These are phyloP conservation scores for Dictyostelium firmibasis DNA, from an alignment of 78 protist genomes.

Conservation along the genomic window DNA sequence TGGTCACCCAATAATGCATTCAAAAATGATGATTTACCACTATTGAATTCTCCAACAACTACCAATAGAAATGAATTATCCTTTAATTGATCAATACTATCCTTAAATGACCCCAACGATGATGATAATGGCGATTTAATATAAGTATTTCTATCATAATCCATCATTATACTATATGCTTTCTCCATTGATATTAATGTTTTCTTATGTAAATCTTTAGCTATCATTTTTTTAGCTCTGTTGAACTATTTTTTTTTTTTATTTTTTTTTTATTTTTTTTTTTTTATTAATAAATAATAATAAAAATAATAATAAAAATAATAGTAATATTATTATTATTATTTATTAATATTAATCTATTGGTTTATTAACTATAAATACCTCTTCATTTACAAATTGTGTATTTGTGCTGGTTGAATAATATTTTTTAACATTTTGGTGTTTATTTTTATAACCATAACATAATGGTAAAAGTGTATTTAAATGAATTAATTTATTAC, in stretches of 20 bases:
- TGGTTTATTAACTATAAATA: not conserved
- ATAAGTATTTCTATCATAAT: not conserved
- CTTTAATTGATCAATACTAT: constrained; percentile 44
- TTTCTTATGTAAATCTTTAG: constrained; percentile 13
- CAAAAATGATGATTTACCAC: constrained; percentile 85
- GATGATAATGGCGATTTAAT: not conserved
- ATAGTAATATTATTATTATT: not conserved
- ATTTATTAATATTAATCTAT: not conserved
- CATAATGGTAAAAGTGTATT: not conserved
- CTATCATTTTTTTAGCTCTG: not conserved
- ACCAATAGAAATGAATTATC: constrained; percentile 82
- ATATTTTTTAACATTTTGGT: not conserved
- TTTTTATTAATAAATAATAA: not conserved
- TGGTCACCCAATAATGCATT: constrained; percentile 80
- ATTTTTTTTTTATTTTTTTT: not conserved
- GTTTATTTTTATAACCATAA: not conserved
- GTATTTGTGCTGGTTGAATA: not conserved
- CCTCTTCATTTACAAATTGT: constrained; percentile 1
- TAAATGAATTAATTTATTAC: not conserved
- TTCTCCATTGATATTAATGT: constrained; percentile 1
- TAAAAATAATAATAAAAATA: no score
- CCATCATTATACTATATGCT: not conserved
- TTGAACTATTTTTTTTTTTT: not conserved
- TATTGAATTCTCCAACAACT: constrained; percentile 86
- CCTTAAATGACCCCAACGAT: constrained; percentile 21